Evolutionary conservation across 2,329 filamentous ascomycete genomes (phyloP).

Genomic region (Ceratocystis cubensis): DNA sequence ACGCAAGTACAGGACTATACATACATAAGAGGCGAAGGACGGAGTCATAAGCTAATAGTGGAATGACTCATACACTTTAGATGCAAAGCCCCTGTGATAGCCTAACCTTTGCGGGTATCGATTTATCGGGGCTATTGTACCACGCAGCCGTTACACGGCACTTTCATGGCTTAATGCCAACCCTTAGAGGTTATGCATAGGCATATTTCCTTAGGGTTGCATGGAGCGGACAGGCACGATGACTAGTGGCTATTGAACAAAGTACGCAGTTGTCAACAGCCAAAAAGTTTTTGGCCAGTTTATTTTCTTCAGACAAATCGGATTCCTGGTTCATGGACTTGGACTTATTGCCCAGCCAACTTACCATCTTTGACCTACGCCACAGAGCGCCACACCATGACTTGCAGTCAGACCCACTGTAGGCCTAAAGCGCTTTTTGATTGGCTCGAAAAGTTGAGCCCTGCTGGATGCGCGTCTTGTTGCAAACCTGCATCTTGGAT

Average conservation of each 20-base stretch:
- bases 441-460: slow-evolving; percentile 8
- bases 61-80: slow-evolving; percentile 18
- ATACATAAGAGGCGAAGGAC: background rate
- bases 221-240: too few relatives aligned
- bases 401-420: background rate
- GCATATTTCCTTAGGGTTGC: too few relatives aligned
- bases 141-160: background rate
- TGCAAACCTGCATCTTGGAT: slow-evolving; percentile 12
- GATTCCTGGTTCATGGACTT: too few relatives aligned
- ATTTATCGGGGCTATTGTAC: background rate
- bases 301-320: too few relatives aligned
- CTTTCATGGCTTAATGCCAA: background rate
- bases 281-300: too few relatives aligned
- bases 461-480: slow-evolving; percentile 6
- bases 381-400: background rate
- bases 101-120: background rate
- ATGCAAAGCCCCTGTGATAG: slow-evolving; percentile 4
- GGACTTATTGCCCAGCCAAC: too few relatives aligned
- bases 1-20: background rate
- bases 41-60: background rate
- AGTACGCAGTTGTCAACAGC: too few relatives aligned
- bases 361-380: background rate
- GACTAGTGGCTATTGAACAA: too few relatives aligned
- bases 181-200: too few relatives aligned
- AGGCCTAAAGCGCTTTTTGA: background rate